These are phyloP conservation scores for Trametes hirsuta DNA, from an alignment of 1,284 basidiomycete species.

Conservation along the genomic window DNA sequence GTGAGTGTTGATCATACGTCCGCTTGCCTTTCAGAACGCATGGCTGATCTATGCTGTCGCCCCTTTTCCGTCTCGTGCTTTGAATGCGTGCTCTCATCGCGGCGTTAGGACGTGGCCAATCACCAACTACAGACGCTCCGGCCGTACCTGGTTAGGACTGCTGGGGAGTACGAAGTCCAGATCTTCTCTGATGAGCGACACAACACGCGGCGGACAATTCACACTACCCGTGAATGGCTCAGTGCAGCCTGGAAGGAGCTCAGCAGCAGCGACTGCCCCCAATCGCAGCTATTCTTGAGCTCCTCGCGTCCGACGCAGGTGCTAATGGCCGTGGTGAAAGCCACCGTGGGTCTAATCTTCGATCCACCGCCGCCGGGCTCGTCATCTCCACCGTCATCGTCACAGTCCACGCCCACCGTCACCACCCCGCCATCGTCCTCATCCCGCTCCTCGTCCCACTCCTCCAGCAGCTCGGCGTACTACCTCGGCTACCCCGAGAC, in stretches of 20 bases:
- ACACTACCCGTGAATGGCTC: constrained; percentile 69
- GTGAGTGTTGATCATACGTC: constrained; percentile 46
- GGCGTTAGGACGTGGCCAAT: constrained; percentile 86
- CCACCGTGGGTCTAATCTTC: constrained; percentile 35
- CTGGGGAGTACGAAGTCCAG: constrained; percentile 81
- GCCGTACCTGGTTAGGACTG: constrained; percentile 82
- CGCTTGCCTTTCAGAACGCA: neutral
- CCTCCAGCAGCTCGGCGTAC: constrained; percentile 26
- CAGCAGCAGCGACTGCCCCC: constrained; percentile 22
- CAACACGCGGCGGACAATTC: constrained; percentile 46
- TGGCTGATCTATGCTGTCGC: neutral
- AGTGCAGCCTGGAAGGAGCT: constrained; percentile 44
- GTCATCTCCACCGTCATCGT: constrained; percentile 69
- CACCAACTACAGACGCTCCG: constrained; percentile 90
- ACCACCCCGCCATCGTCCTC: constrained; percentile 23
- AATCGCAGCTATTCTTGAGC: constrained; percentile 33
- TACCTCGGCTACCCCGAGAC: constrained; percentile 74
- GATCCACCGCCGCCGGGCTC: constrained; percentile 28
- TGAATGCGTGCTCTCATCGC: constrained; percentile 1
- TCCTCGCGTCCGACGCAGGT: constrained; percentile 28
- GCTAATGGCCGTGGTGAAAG: constrained; percentile 32
- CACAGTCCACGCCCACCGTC: constrained; percentile 48
- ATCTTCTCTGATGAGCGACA: constrained; percentile 70
- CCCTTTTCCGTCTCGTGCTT: constrained; percentile 1
- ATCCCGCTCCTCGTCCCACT: constrained; percentile 34